These are phyloP conservation scores for Chaetomium fimeti DNA, from an alignment of 495 filamentous ascomycete genomes.

Conservation along the genomic window DNA sequence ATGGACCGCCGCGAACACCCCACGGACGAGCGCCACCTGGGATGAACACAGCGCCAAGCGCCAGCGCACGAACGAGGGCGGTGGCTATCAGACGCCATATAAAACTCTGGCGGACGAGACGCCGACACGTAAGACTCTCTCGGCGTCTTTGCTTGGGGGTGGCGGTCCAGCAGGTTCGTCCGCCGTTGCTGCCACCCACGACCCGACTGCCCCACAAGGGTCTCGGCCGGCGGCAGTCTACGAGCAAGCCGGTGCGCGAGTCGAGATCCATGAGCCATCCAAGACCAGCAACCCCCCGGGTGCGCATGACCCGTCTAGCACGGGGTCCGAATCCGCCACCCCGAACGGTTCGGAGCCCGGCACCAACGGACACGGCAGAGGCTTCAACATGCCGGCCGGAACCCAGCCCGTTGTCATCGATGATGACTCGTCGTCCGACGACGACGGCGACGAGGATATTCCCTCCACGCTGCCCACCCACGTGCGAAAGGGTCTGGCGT, in stretches of 20 bases:
- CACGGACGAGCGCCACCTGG: conserved; percentile 21
- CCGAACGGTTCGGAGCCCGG: background rate
- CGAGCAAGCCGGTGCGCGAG: conserved; percentile 15
- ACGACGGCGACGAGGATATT: conserved; percentile 45
- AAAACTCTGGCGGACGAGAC: conserved; percentile 22
- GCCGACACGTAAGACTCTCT: conserved; percentile 33
- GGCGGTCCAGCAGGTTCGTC: conserved; percentile 35
- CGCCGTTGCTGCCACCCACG: conserved; percentile 35
- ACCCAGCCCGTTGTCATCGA: conserved; percentile 16
- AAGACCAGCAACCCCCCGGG: background rate
- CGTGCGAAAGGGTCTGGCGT: conserved; percentile 23
- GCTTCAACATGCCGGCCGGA: background rate
- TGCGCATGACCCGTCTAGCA: background rate
- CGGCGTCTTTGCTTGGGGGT: conserved; percentile 30
- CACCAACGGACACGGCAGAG: background rate
- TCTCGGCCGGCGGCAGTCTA: conserved; percentile 20
- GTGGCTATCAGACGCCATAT: conserved; percentile 24
- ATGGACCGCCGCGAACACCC: conserved; percentile 37
- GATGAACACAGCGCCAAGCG: conserved; percentile 37
- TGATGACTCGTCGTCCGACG: conserved; percentile 36
- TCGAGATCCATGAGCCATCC: conserved; percentile 26
- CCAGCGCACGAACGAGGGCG: conserved; percentile 28
- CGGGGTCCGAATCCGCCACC: background rate
- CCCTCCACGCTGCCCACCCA: conserved; percentile 41
- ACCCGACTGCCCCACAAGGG: conserved; percentile 33